phyloP scores from a whole-genome alignment of 2,329 filamentous ascomycete species.

The Blumeriella jaapii region DNA sequence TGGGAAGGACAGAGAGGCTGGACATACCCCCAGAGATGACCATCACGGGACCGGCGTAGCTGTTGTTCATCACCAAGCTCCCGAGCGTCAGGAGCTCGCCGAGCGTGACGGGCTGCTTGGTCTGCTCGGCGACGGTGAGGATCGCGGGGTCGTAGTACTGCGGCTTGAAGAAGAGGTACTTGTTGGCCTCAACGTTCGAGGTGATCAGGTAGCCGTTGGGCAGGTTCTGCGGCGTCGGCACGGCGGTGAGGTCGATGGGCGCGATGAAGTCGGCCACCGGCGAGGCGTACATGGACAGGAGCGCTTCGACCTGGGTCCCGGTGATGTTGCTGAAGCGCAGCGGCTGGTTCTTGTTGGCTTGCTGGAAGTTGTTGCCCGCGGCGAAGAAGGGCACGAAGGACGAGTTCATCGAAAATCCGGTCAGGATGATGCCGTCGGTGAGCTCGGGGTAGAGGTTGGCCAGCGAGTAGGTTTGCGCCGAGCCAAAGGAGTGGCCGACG shows the following conservation, averaged over 20 bases:
- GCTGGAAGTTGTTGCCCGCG: conserved; percentile 36
- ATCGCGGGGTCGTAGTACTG: conserved; percentile 43
- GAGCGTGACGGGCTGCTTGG: conserved; percentile 43
- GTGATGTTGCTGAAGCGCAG: conserved; percentile 29
- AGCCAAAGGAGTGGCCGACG: conserved; percentile 54
- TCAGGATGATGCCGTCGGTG: conserved; percentile 47
- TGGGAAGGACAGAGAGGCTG: not conserved
- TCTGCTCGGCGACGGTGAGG: conserved; percentile 33
- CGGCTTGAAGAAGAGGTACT: conserved; percentile 41
- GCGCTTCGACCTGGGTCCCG: conserved; percentile 11
- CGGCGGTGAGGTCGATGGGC: conserved; percentile 11
- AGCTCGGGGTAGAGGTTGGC: conserved; percentile 39
- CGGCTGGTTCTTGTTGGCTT: conserved; percentile 27
- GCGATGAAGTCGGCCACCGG: conserved; percentile 9
- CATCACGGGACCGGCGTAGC: conserved; percentile 42
- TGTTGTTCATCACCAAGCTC: conserved; percentile 27
- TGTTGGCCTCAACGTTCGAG: conserved; percentile 35
- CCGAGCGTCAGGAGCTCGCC: conserved; percentile 49
- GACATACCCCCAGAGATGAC: conserved; percentile 44
- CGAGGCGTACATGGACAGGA: conserved; percentile 12
- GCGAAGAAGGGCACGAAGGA: conserved; percentile 34
- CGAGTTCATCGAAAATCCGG: conserved; percentile 43
- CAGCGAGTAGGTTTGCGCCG: conserved; percentile 44
- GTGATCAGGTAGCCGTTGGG: conserved; percentile 42
- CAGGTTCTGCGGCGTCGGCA: conserved; percentile 27